Percentiles rank a stretch among this genome's conserved stretches.
phyloP scores from a whole-genome alignment of 805 yeast genomes.

The Cephaloascus fragrans region DNA sequence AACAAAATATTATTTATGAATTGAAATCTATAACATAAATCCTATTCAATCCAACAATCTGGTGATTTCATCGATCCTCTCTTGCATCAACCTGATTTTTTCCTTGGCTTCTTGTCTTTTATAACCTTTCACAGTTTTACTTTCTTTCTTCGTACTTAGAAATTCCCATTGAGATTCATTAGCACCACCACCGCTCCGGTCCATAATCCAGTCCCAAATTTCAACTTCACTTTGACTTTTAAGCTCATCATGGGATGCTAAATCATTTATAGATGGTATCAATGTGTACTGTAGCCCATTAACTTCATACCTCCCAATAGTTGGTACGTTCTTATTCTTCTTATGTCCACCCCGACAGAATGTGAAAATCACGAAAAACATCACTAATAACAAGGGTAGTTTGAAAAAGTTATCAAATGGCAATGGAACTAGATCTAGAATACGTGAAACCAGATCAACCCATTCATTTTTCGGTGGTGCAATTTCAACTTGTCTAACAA shows the following conservation, averaged over 20 bases:
- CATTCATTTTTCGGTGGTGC: constrained; percentile 11
- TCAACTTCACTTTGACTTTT: constrained; percentile 42
- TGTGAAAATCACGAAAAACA: constrained; percentile 1
- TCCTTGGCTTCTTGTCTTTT: constrained; percentile 36
- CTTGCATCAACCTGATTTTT: constrained; percentile 33
- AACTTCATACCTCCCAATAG: constrained; percentile 7
- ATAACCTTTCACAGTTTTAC: constrained; percentile 8
- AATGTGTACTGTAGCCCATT: constrained; percentile 26
- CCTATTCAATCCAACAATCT: constrained; percentile 2
- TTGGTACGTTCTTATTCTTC: not conserved
- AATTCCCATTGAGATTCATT: constrained; percentile 1
- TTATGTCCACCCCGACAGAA: not conserved
- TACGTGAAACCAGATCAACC: constrained; percentile 10
- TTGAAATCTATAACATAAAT: too few species aligned
- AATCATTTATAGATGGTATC: constrained; percentile 29
- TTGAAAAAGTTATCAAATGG: constrained; percentile 2
- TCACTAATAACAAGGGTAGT: constrained; percentile 12
- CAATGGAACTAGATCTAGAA: constrained; percentile 16
- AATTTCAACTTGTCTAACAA: constrained; percentile 8
- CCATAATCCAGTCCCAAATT: constrained; percentile 66
- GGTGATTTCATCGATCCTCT: constrained; percentile 24
- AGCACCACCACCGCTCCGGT: constrained; percentile 13
- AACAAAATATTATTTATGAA: too few species aligned
- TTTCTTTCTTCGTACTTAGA: constrained; percentile 4
- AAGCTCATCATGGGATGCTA: constrained; percentile 14